Evolutionary conservation across 352 stramenopile genomes (phyloP), one percentile per base, ranked within the genome.

Genomic region (Phytophthora sp.): DNA sequence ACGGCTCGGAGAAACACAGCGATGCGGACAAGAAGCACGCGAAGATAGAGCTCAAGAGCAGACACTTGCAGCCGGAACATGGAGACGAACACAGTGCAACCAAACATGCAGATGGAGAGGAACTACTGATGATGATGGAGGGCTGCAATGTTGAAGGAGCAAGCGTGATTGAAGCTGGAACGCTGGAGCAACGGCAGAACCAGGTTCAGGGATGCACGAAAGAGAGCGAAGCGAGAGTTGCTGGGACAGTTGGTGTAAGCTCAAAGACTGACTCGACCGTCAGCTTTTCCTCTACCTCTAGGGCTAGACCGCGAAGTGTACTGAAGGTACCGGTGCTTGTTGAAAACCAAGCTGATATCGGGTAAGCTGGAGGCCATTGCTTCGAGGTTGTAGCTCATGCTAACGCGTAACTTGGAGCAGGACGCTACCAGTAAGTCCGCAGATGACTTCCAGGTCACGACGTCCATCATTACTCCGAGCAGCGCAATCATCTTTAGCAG

Each of bases 91-190:
- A 43, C 0, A 41, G 17, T 18, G n/a, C n/a, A 15, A 39, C 42
- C 39, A 18, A 2, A 23, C 59, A 37, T 4, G 27, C 24, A 21
- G 44, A 17, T 3, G 54, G 24, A 2, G 49, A 62, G 20, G 42
- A 54, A 15, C 13, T 71, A 17, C 27, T 59, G 9, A 41, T 67
- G 10, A 23, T 72, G 17, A 54, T 72, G 42, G 56, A 66, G 34
- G 49, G 30, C 1, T 66, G 35, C 10, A 46, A 66, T 11, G 39
- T 52, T 58, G 38, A 39, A 59, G 23, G 18, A 54, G 10, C n/a
- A 17, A 5, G 9, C 17, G 21, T 11, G 17, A 17, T 21, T n/a
- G 38, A 17, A 50, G 20, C 4, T 32, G 27, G 26, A 15, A 15
- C 34, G 27, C 18, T 17, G 5, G 1, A 30, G 17, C 45, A 38